Evolutionary conservation across 257 asterid species (phyloP).

Genomic region (Salvia rosmarinus): DNA sequence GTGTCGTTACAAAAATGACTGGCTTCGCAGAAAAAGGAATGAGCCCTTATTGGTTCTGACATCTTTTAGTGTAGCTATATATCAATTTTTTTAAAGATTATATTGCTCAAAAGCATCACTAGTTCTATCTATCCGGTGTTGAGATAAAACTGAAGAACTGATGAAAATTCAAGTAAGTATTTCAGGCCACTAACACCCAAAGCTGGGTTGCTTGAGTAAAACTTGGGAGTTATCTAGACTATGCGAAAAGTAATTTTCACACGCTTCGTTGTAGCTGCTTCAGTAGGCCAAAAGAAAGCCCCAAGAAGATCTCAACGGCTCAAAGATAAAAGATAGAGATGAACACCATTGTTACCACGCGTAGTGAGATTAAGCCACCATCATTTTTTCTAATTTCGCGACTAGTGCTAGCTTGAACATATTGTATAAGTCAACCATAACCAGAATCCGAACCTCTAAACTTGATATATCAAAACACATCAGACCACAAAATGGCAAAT

Average conservation of each 20-base stretch:
- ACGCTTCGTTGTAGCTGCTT: not conserved
- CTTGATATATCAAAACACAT: not conserved
- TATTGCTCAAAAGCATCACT: not conserved
- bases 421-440: not conserved
- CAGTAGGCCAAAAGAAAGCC: not conserved
- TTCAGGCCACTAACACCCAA: not conserved
- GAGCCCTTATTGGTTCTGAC: slow-evolving; percentile 8
- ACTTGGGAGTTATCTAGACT: not conserved
- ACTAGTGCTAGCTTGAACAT: not conserved
- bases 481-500: slow-evolving; percentile 6
- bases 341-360: not conserved
- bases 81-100: not conserved
- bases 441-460: slow-evolving; percentile 26
- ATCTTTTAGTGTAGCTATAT: too few relatives aligned
- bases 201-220: slow-evolving; percentile 2
- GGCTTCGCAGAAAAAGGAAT: not conserved
- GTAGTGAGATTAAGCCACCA: not conserved
- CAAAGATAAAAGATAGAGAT: not conserved
- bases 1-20: not conserved
- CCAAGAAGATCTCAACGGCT: not conserved
- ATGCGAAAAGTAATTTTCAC: not conserved
- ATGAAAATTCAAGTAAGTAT: not conserved
- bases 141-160: not conserved
- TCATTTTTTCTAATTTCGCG: not conserved
- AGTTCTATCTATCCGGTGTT: not conserved